These are phyloP conservation scores for Discostella pseudostelligera DNA, from an alignment of 108 stramenopile species.

Conservation along the genomic window DNA sequence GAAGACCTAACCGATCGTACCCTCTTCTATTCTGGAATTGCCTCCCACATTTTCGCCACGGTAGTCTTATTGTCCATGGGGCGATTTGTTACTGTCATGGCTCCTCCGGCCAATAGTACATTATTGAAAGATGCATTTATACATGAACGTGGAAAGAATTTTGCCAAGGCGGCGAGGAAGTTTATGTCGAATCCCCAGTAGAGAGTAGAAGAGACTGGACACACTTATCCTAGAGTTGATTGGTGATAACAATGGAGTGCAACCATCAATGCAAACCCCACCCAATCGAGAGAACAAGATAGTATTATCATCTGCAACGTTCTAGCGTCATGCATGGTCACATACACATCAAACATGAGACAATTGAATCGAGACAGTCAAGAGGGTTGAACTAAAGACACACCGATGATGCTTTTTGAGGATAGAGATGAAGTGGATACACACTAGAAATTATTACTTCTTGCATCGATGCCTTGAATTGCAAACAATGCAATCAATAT, in stretches of 20 bases:
- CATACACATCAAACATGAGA: too few relatives aligned
- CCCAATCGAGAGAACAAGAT: too few relatives aligned
- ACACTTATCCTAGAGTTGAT: background rate
- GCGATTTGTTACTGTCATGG: slow-evolving; percentile 58
- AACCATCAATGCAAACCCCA: too few relatives aligned
- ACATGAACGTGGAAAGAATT: slow-evolving; percentile 24
- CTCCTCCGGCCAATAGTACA: slow-evolving; percentile 60
- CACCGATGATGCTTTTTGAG: too few relatives aligned
- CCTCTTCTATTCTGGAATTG: slow-evolving; percentile 53
- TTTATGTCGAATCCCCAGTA: slow-evolving; percentile 2
- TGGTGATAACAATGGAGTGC: background rate
- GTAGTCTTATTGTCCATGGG: slow-evolving; percentile 46
- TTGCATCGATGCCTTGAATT: too few relatives aligned
- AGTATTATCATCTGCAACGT: too few relatives aligned
- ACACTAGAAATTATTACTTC: too few relatives aligned
- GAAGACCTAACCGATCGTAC: slow-evolving; percentile 17
- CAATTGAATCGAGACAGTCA: too few relatives aligned
- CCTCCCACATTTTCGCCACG: slow-evolving; percentile 48
- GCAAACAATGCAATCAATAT: too few relatives aligned
- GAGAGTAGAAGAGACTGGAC: background rate
- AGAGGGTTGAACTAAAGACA: too few relatives aligned
- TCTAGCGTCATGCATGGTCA: too few relatives aligned
- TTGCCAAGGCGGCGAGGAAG: slow-evolving; percentile 10
- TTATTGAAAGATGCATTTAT: slow-evolving; percentile 46
- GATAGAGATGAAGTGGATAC: too few relatives aligned